Conservation (phyloP, 768 basidiomycete species). For the Pholiota conissans region DNA sequence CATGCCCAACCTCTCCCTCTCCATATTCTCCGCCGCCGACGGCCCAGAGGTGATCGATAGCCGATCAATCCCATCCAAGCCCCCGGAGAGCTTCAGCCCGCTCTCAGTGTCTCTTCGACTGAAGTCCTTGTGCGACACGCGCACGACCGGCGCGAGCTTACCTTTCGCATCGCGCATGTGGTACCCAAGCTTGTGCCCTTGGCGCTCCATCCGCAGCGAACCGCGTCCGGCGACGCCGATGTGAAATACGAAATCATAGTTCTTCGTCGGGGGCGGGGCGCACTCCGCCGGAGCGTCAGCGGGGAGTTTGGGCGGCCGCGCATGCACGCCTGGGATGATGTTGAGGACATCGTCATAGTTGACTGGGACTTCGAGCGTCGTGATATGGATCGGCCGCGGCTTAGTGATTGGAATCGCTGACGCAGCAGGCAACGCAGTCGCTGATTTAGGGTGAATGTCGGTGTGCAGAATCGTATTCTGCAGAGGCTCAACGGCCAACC, state of each 20-base stretch:
- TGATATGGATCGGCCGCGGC: slow-evolving; percentile 57
- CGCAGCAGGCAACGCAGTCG: slow-evolving; percentile 9
- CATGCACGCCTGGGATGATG: slow-evolving; percentile 57
- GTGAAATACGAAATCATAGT: slow-evolving; percentile 73
- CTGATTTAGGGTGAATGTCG: slow-evolving; percentile 8
- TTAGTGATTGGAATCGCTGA: slow-evolving; percentile 13
- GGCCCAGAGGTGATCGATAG: slow-evolving; percentile 4
- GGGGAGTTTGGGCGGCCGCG: slow-evolving; percentile 54
- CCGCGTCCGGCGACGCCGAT: slow-evolving; percentile 69
- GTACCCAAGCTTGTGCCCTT: slow-evolving; percentile 70
- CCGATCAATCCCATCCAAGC: neutral
- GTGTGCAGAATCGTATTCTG: slow-evolving; percentile 50
- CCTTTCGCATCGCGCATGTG: slow-evolving; percentile 66
- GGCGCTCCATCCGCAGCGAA: slow-evolving; percentile 59
- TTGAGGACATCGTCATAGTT: slow-evolving; percentile 57
- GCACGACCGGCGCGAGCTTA: slow-evolving; percentile 52
- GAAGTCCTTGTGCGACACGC: slow-evolving; percentile 41
- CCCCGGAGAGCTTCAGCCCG: slow-evolving; percentile 1
- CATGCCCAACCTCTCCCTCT: slow-evolving; percentile 37
- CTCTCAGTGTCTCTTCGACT: slow-evolving; percentile 33
- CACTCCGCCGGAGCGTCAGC: slow-evolving; percentile 31
- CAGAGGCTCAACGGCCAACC: slow-evolving; percentile 65
- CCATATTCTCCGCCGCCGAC: slow-evolving; percentile 34
- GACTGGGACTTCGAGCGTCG: slow-evolving; percentile 57
- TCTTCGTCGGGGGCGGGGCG: slow-evolving; percentile 42